These are phyloP conservation scores for Aegilops bicornis DNA, from an alignment of 176 grass and related monocot genomes.

Conservation along the genomic window DNA sequence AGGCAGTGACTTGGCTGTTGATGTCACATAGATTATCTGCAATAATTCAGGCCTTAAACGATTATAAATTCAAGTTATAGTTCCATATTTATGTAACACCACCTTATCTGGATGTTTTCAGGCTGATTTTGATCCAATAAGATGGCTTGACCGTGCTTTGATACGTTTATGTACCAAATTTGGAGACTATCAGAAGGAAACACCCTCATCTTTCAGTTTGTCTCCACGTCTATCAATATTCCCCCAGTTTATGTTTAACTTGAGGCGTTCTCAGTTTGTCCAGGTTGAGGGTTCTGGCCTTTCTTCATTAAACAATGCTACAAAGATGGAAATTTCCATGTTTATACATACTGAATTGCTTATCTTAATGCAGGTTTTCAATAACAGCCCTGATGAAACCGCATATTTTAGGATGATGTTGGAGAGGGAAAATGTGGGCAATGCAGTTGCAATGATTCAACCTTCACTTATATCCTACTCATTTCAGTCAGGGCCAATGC, in stretches of 20 bases:
- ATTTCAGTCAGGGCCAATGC: conserved; percentile 63
- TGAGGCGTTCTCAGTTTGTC: conserved; percentile 93
- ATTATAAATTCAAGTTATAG: conserved; percentile 14
- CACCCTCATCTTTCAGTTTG: conserved; percentile 81
- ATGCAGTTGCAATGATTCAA: conserved; percentile 86
- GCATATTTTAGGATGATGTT: conserved; percentile 87
- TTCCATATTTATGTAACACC: conserved; percentile 2
- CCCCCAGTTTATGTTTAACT: conserved; percentile 91
- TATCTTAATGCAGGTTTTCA: conserved; percentile 63
- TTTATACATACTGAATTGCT: conserved; percentile 14
- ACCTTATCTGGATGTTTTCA: conserved; percentile 32
- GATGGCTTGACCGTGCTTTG: conserved; percentile 90
- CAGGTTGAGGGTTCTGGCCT: conserved; percentile 46
- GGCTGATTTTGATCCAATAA: conserved; percentile 94
- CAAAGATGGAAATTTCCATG: neutral
- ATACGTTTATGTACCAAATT: conserved; percentile 89
- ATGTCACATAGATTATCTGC: conserved; percentile 13
- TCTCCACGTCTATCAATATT: conserved; percentile 93
- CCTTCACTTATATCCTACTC: conserved; percentile 88
- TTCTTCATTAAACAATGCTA: neutral
- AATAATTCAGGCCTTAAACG: neutral
- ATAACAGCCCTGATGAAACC: conserved; percentile 87
- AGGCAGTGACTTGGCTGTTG: conserved; percentile 3
- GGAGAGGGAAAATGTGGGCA: conserved; percentile 61
- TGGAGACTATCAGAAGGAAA: conserved; percentile 94